Percentiles rank a stretch among this genome's conserved stretches.
phyloP scores from a whole-genome alignment of 2,329 filamentous ascomycete genomes.

The Seiridium cupressi region DNA sequence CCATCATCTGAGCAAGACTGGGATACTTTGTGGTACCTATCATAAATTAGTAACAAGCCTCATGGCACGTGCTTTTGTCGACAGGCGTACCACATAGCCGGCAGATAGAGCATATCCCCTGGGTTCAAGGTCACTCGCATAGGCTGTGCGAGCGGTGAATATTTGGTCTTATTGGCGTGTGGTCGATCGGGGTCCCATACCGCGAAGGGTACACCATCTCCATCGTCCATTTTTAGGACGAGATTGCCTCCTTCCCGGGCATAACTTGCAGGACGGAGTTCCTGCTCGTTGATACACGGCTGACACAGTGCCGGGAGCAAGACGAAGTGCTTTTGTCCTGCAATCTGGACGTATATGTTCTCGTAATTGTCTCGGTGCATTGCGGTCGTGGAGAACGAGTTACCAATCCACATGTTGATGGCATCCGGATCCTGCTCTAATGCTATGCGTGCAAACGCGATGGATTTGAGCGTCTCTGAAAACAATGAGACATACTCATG shows the following conservation, averaged over 20 bases:
- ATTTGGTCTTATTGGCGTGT: slow-evolving; percentile 46
- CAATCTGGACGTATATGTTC: slow-evolving; percentile 77
- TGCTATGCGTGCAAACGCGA: slow-evolving; percentile 73
- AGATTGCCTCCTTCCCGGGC: slow-evolving; percentile 28
- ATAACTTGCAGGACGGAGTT: slow-evolving; percentile 60
- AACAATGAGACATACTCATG: slow-evolving; percentile 68
- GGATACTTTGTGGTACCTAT: slow-evolving; percentile 74
- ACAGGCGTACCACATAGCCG: slow-evolving; percentile 69
- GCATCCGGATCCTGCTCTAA: slow-evolving; percentile 67
- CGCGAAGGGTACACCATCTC: slow-evolving; percentile 59
- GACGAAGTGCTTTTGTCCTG: slow-evolving; percentile 72
- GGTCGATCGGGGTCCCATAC: slow-evolving; percentile 72
- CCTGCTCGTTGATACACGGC: slow-evolving; percentile 65
- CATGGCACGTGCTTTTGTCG: neutral
- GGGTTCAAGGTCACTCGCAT: slow-evolving; percentile 66
- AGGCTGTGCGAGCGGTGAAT: slow-evolving; percentile 59
- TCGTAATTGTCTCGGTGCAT: slow-evolving; percentile 84
- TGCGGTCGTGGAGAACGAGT: slow-evolving; percentile 66
- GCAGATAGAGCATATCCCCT: slow-evolving; percentile 81
- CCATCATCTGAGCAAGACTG: slow-evolving; percentile 68
- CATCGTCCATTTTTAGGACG: slow-evolving; percentile 31
- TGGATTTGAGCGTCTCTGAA: slow-evolving; percentile 58
- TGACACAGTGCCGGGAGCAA: slow-evolving; percentile 71
- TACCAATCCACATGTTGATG: slow-evolving; percentile 81
- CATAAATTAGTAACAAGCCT: neutral